These are phyloP conservation scores for Echeveria elegans DNA, from an alignment of 164 flowering plant genomes.

Conservation along the genomic window DNA sequence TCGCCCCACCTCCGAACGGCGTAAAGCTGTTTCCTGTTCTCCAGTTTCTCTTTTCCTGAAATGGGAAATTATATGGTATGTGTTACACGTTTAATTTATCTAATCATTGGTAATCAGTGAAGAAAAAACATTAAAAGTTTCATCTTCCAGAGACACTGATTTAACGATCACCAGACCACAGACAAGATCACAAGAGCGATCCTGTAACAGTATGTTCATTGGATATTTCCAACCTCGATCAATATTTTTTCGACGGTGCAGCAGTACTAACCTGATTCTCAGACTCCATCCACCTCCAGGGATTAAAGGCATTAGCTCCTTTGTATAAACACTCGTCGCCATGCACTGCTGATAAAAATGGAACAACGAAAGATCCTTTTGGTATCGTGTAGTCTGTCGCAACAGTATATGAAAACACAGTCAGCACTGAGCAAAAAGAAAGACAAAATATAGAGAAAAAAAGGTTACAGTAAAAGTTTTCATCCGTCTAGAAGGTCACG, in stretches of 20 bases:
- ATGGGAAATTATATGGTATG: neutral
- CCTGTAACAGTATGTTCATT: neutral
- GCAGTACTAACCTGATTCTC: conserved; percentile 50
- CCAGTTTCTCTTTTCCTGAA: conserved; percentile 72
- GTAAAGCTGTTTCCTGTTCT: conserved; percentile 53
- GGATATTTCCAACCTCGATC: neutral
- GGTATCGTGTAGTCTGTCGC: conserved; percentile 63
- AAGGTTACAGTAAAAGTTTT: no score
- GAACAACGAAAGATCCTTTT: conserved; percentile 82
- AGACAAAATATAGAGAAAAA: no score
- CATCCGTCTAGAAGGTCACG: neutral
- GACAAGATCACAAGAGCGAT: no score
- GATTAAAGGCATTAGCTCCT: conserved; percentile 51
- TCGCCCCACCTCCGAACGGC: conserved; percentile 83
- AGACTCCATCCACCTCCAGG: conserved; percentile 89
- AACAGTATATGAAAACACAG: neutral
- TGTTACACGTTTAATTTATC: no score
- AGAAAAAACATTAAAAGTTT: no score
- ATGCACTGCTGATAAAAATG: conserved; percentile 90
- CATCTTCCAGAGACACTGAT: no score
- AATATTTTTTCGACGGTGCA: neutral
- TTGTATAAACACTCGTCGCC: conserved; percentile 49
- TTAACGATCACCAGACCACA: no score
- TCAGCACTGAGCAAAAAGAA: no score
- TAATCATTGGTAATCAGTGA: no score